phyloP scores from a whole-genome alignment of 768 basidiomycete genomes.

The Dentipellis sp. region DNA sequence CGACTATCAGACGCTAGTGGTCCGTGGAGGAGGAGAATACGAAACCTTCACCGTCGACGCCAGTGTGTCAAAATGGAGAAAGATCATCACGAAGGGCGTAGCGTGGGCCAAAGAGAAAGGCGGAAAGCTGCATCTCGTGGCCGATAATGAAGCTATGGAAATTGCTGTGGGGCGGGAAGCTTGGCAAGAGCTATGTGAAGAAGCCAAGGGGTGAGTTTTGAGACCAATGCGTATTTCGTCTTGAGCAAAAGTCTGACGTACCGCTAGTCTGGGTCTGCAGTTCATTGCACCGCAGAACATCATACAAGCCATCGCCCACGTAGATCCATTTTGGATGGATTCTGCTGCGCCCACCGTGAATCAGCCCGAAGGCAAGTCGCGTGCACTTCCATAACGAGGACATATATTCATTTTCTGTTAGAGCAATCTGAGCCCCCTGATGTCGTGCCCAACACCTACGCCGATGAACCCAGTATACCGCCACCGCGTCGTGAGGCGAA shows the following conservation, averaged over 20 bases:
- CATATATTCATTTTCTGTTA: too few relatives aligned
- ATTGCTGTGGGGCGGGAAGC: slow-evolving; percentile 41
- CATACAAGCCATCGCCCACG: slow-evolving; percentile 37
- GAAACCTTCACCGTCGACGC: slow-evolving; percentile 49
- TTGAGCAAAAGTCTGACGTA: slow-evolving; percentile 1
- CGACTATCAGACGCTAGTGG: slow-evolving; percentile 45
- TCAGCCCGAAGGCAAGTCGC: not conserved
- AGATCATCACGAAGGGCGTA: slow-evolving; percentile 40
- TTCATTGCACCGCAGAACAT: slow-evolving; percentile 40
- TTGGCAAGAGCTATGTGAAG: slow-evolving; percentile 45
- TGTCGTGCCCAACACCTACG: not conserved
- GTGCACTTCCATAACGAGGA: too few relatives aligned
- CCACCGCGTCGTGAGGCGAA: not conserved
- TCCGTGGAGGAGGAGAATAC: slow-evolving; percentile 48
- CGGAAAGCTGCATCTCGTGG: slow-evolving; percentile 36
- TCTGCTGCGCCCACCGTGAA: slow-evolving; percentile 21
- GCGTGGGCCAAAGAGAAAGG: slow-evolving; percentile 28
- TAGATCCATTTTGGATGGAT: slow-evolving; percentile 25
- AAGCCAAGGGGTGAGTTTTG: slow-evolving; percentile 38
- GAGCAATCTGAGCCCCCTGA: not conserved
- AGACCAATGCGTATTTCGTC: not conserved
- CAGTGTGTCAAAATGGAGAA: slow-evolving; percentile 42
- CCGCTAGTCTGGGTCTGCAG: slow-evolving; percentile 29
- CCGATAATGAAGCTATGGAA: slow-evolving; percentile 35
- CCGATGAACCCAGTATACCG: slow-evolving; percentile 1